phyloP scores from a whole-genome alignment of 177 flowering plant genomes.

The Tripterygium wilfordii region DNA sequence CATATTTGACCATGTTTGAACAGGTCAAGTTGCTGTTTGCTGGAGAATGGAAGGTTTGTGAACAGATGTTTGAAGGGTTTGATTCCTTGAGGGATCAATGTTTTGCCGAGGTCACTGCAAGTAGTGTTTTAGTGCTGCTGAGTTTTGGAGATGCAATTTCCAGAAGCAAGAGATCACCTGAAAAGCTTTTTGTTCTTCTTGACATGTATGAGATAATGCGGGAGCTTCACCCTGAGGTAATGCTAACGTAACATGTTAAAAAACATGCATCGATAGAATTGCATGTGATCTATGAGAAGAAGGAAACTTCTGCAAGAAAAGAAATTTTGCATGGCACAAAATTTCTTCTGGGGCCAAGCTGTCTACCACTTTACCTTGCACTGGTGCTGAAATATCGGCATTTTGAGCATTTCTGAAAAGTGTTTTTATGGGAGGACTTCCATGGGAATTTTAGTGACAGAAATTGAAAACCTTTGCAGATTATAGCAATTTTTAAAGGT shows the following conservation, averaged over 20 bases:
- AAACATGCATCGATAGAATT: too few relatives aligned
- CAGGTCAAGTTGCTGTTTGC: conserved; percentile 48
- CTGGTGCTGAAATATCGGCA: too few relatives aligned
- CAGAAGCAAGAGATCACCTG: conserved; percentile 51
- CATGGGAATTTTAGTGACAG: neutral
- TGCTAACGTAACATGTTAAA: neutral
- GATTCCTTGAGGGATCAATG: conserved; percentile 39
- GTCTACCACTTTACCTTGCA: too few relatives aligned
- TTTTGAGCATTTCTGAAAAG: too few relatives aligned
- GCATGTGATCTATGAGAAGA: too few relatives aligned
- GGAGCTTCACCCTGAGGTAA: conserved; percentile 46
- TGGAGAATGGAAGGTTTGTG: conserved; percentile 43
- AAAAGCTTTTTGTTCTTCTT: conserved; percentile 43
- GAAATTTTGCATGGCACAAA: too few relatives aligned
- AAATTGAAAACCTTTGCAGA: conserved; percentile 14
- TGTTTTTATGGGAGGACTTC: neutral
- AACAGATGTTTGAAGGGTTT: conserved; percentile 39
- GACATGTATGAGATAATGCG: conserved; percentile 57
- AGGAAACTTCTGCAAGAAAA: too few relatives aligned
- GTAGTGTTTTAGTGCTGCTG: conserved; percentile 36
- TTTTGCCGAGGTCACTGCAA: conserved; percentile 41
- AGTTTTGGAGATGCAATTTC: conserved; percentile 56
- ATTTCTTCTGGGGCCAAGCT: too few relatives aligned
- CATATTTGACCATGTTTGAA: conserved; percentile 1
- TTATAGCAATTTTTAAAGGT: conserved; percentile 30